Percentiles rank a stretch among this genome's conserved stretches.
These are phyloP conservation scores for Drechslera avenae DNA, from an alignment of 2,329 filamentous ascomycete species.

Conservation along the genomic window DNA sequence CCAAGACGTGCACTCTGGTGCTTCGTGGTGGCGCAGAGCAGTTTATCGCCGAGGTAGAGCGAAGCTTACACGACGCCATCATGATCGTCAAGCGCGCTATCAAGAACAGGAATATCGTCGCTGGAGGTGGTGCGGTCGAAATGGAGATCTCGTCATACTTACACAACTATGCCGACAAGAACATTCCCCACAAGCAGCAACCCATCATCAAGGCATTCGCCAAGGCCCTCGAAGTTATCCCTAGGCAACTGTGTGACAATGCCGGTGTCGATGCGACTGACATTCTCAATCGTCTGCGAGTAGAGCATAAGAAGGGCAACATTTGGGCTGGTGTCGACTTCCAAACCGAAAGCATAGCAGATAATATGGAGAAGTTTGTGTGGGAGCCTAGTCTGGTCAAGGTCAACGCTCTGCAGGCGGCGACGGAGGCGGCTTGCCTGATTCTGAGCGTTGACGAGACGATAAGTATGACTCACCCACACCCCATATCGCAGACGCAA, in stretches of 20 bases:
- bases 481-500: neutral
- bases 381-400: conserved; percentile 98
- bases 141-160: conserved; percentile 97
- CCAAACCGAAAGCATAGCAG: conserved; percentile 83
- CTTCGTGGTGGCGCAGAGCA: conserved; percentile 96
- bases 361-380: conserved; percentile 95
- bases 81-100: conserved; percentile 99
- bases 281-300: conserved; percentile 92
- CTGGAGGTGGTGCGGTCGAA: conserved; percentile 90
- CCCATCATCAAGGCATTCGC: conserved; percentile 97
- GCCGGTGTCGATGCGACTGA: conserved; percentile 98
- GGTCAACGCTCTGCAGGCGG: conserved; percentile 95
- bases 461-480: conserved; percentile 66
- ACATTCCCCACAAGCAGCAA: conserved; percentile 93
- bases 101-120: conserved; percentile 92
- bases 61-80: conserved; percentile 96
- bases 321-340: conserved; percentile 98
- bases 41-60: conserved; percentile 98
- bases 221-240: conserved; percentile 95
- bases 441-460: conserved; percentile 98
- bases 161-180: conserved; percentile 89
- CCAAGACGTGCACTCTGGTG: conserved; percentile 95
- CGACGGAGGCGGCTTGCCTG: conserved; percentile 91
- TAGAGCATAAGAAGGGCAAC: conserved; percentile 92
- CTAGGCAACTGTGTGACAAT: conserved; percentile 96